Percentiles rank a stretch among this genome's conserved stretches.
phyloP scores from a whole-genome alignment of 768 basidiomycete genomes.

The Russula brevipes region DNA sequence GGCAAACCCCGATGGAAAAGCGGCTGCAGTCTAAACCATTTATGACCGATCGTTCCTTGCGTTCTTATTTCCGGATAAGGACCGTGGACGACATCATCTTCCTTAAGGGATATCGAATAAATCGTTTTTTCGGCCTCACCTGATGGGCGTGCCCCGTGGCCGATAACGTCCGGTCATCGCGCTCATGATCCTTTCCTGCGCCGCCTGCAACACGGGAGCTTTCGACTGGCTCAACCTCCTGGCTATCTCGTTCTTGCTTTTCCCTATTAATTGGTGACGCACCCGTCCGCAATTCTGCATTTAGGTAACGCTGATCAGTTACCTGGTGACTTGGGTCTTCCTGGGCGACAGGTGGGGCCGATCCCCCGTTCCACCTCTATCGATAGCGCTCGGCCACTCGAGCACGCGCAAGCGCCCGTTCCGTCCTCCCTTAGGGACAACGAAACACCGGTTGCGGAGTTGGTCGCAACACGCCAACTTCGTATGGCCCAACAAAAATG shows the following conservation, averaged over 20 bases:
- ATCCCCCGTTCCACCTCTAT: slow-evolving; percentile 15
- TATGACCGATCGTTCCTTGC: neutral
- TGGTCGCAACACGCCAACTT: neutral
- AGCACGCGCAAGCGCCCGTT: slow-evolving; percentile 7
- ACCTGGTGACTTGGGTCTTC: neutral
- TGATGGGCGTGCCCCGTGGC: slow-evolving; percentile 19
- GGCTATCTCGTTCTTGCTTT: slow-evolving; percentile 6
- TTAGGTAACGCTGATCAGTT: slow-evolving; percentile 8
- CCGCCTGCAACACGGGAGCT: neutral
- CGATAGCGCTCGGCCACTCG: slow-evolving; percentile 10
- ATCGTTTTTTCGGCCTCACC: slow-evolving; percentile 10
- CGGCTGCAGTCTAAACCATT: slow-evolving; percentile 7
- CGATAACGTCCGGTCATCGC: slow-evolving; percentile 9
- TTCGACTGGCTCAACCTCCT: slow-evolving; percentile 13
- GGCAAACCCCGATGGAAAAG: neutral
- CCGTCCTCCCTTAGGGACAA: neutral
- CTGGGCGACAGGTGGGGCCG: slow-evolving; percentile 4
- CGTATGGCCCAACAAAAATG: slow-evolving; percentile 1
- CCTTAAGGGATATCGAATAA: neutral
- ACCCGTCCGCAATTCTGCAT: neutral
- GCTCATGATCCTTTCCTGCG: neutral
- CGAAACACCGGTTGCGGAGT: slow-evolving; percentile 14
- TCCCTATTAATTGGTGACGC: neutral
- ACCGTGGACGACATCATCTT: slow-evolving; percentile 1
- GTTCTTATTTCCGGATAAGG: slow-evolving; percentile 7